These are phyloP conservation scores for Digitaria exilis DNA, from an alignment of 202 grass and related monocot genomes.

Conservation along the genomic window DNA sequence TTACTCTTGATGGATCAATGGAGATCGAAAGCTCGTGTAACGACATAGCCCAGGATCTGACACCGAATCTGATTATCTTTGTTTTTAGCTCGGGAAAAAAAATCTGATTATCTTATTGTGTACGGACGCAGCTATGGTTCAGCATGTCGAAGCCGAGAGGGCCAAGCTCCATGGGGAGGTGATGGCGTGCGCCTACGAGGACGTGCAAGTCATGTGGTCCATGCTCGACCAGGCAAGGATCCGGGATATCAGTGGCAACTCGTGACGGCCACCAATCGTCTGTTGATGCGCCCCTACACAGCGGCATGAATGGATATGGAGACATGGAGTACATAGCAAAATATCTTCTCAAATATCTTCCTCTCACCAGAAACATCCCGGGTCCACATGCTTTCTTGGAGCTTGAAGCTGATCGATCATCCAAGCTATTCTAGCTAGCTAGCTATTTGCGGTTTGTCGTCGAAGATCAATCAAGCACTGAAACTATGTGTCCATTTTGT, in stretches of 20 bases:
- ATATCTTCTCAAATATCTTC: too few relatives aligned
- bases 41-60: too few relatives aligned
- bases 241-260: conserved; percentile 34
- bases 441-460: background rate
- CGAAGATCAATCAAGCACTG: conserved; percentile 6
- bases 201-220: conserved; percentile 84
- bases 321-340: conserved; percentile 34
- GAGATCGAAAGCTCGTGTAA: too few relatives aligned
- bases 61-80: background rate
- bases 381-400: background rate
- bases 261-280: conserved; percentile 26
- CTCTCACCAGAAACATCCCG: background rate
- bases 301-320: background rate
- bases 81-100: too few relatives aligned
- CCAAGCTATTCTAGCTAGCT: background rate
- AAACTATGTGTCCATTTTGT: conserved; percentile 18
- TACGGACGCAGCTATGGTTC: conserved; percentile 21
- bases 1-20: background rate
- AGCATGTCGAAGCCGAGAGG: conserved; percentile 29
- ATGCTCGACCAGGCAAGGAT: conserved; percentile 73
- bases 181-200: conserved; percentile 74
- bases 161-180: conserved; percentile 73
- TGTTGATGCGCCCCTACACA: background rate
- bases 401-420: background rate
- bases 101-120: background rate